phyloP scores from a whole-genome alignment of 2,329 filamentous ascomycete species.

The Calonectria montana region DNA sequence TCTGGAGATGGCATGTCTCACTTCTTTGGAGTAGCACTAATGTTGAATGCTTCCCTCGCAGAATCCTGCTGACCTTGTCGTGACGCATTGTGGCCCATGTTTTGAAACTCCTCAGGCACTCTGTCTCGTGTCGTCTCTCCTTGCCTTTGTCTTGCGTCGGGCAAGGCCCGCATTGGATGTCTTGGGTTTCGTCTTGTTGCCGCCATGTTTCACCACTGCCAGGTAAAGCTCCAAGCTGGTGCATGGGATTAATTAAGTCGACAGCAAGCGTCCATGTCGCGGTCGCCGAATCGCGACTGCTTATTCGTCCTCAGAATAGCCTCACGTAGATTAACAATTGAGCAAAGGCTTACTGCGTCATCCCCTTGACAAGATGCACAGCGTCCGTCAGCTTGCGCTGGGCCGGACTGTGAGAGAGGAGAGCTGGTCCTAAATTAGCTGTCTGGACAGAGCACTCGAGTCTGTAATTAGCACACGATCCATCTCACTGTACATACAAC shows the following conservation, averaged over 20 bases:
- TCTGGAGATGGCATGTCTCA: slow-evolving; percentile 19
- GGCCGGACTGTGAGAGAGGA: too few relatives aligned
- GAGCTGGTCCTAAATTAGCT: neutral
- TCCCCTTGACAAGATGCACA: neutral
- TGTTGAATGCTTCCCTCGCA: slow-evolving; percentile 7
- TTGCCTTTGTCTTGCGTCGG: neutral
- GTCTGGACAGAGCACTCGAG: neutral
- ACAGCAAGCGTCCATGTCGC: neutral
- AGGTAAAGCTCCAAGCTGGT: neutral
- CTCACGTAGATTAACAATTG: slow-evolving; percentile 20
- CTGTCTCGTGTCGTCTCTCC: slow-evolving; percentile 1
- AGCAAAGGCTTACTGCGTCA: neutral
- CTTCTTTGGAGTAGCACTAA: slow-evolving; percentile 15
- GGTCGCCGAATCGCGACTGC: neutral
- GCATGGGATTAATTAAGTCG: neutral
- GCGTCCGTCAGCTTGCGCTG: neutral
- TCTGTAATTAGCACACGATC: slow-evolving; percentile 1
- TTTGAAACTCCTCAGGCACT: neutral
- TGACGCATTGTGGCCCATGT: slow-evolving; percentile 10
- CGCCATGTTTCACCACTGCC: slow-evolving; percentile 16
- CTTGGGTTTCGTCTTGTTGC: slow-evolving; percentile 14
- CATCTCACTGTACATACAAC: neutral
- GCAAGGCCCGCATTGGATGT: slow-evolving; percentile 9
- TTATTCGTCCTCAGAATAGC: slow-evolving; percentile 20
- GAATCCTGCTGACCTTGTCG: slow-evolving; percentile 15